Conservation (phyloP, 2,329 filamentous ascomycete genomes). For the Fonsecaea pugnacius region DNA sequence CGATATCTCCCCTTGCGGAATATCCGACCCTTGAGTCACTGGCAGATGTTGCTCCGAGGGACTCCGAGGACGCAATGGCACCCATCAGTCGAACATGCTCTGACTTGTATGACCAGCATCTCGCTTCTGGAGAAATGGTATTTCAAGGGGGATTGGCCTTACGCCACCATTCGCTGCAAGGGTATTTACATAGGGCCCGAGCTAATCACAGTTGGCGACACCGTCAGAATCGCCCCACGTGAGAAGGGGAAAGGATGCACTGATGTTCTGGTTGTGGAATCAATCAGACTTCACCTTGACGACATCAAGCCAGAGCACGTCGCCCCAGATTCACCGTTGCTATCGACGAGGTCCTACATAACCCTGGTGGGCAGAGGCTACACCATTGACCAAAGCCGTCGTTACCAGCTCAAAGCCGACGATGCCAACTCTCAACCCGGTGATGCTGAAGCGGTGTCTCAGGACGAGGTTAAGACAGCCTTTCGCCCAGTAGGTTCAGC, state of each 20-base stretch:
- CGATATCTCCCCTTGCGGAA: conserved; percentile 60
- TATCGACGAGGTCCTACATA: conserved; percentile 53
- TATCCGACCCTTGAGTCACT: conserved; percentile 61
- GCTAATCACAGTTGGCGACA: conserved; percentile 59
- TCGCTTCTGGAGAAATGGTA: conserved; percentile 58
- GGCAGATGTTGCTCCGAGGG: conserved; percentile 54
- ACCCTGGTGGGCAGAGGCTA: conserved; percentile 58
- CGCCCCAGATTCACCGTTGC: conserved; percentile 51
- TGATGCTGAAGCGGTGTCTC: conserved; percentile 33
- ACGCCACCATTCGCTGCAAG: conserved; percentile 57
- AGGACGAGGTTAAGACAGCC: conserved; percentile 42
- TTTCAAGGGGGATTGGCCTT: conserved; percentile 60
- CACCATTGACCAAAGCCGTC: conserved; percentile 42
- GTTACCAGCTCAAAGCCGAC: conserved; percentile 13
- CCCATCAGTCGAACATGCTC: conserved; percentile 59
- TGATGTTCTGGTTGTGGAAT: conserved; percentile 60
- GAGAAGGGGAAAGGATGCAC: conserved; percentile 41
- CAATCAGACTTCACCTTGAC: conserved; percentile 57
- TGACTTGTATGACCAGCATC: conserved; percentile 59
- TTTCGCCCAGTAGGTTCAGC: conserved; percentile 49
- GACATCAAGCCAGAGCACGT: conserved; percentile 54
- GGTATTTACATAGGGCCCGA: conserved; percentile 63
- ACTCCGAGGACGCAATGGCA: conserved; percentile 52
- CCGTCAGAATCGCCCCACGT: conserved; percentile 55
- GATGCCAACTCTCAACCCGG: not conserved